phyloP scores from a whole-genome alignment of 441 rosid species.

The California macrophylla region DNA sequence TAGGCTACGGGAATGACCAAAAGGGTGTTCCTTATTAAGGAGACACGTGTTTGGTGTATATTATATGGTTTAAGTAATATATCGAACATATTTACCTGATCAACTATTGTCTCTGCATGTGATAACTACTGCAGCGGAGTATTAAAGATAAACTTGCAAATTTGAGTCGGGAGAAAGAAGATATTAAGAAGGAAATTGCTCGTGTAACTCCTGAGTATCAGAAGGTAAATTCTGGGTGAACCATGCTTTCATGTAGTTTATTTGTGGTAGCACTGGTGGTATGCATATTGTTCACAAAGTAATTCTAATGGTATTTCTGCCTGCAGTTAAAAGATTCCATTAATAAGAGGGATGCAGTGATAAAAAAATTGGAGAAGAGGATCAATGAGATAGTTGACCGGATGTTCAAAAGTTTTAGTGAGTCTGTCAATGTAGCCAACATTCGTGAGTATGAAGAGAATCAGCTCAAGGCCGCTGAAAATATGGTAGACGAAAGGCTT shows the following conservation, averaged over 20 bases:
- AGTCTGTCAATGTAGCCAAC: slow-evolving; percentile 73
- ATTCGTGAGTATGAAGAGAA: slow-evolving; percentile 97
- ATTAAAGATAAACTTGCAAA: slow-evolving; percentile 72
- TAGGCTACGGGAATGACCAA: not conserved
- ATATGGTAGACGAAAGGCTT: slow-evolving; percentile 89
- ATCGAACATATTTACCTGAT: not conserved
- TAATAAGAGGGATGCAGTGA: slow-evolving; percentile 52
- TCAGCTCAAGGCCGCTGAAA: slow-evolving; percentile 83
- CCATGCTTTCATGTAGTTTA: slow-evolving; percentile 2
- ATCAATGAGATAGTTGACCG: slow-evolving; percentile 85
- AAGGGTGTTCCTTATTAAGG: not conserved
- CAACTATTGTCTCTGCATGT: not conserved
- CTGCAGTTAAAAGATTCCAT: slow-evolving; percentile 47
- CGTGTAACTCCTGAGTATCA: slow-evolving; percentile 55
- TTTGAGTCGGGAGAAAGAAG: slow-evolving; percentile 68
- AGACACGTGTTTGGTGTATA: not conserved
- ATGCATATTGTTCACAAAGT: not conserved
- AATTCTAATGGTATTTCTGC: slow-evolving; percentile 19
- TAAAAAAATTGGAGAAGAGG: slow-evolving; percentile 74
- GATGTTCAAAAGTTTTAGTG: slow-evolving; percentile 72
- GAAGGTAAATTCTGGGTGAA: slow-evolving; percentile 42
- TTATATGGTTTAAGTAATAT: not conserved
- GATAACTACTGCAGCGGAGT: slow-evolving; percentile 51
- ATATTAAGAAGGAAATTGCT: slow-evolving; percentile 55
- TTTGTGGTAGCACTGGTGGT: slow-evolving; percentile 10